Percentiles rank a stretch among this genome's conserved stretches.
phyloP scores from a whole-genome alignment of 495 filamentous ascomycete species.

The Neurospora terricola region DNA sequence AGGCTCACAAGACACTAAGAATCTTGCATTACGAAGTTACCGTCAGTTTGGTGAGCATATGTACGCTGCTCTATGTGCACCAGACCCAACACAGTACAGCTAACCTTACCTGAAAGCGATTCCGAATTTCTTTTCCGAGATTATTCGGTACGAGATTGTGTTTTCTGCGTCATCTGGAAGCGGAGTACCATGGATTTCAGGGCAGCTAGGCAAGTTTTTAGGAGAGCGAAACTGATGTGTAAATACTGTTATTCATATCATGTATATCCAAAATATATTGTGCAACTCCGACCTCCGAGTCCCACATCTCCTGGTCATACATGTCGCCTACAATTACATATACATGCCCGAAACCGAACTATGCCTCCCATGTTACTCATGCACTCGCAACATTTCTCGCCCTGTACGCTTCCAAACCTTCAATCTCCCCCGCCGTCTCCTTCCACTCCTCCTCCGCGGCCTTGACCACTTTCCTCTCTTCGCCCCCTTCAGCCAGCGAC shows the following conservation, averaged over 20 bases:
- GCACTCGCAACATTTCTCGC: background rate
- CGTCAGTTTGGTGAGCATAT: background rate
- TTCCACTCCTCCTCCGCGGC: background rate
- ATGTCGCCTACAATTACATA: background rate
- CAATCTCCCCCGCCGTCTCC: background rate
- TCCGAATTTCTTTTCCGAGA: background rate
- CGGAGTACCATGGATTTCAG: background rate
- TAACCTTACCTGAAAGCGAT: background rate
- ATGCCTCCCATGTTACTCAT: background rate
- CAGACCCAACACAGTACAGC: background rate
- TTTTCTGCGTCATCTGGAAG: background rate
- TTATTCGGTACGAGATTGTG: background rate
- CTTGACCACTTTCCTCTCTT: background rate
- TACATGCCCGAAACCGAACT: background rate
- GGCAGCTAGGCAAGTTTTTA: background rate
- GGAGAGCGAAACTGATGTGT: background rate
- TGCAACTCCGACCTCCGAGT: background rate
- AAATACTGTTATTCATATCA: background rate
- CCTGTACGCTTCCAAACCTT: background rate
- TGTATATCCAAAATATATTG: background rate
- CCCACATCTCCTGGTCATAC: background rate
- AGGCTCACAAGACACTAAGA: background rate
- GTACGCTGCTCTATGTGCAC: background rate
- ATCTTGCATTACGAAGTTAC: background rate
- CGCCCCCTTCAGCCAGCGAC: background rate